These are phyloP conservation scores for Viridothelium virens DNA, from an alignment of 495 filamentous ascomycete species.

Conservation along the genomic window DNA sequence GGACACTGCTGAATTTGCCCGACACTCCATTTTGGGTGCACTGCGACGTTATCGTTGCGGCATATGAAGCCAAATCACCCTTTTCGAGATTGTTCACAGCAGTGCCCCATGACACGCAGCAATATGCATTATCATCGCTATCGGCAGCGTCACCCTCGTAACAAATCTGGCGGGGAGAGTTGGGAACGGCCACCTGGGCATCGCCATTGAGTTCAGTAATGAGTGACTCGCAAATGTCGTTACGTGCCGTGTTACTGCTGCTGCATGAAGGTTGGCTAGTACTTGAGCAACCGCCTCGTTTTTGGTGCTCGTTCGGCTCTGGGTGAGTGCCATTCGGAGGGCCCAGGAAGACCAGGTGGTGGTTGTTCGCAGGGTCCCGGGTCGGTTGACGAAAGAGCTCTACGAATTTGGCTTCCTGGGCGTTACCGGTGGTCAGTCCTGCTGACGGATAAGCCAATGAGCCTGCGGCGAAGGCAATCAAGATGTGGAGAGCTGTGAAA, in stretches of 20 bases:
- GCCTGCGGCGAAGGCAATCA: background rate
- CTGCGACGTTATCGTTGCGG: background rate
- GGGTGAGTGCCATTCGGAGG: background rate
- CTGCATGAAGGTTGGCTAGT: background rate
- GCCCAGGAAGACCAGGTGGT: background rate
- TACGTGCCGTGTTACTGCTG: background rate
- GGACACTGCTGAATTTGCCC: background rate
- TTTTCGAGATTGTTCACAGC: background rate
- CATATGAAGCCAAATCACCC: background rate
- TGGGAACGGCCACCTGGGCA: background rate
- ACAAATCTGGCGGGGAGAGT: background rate
- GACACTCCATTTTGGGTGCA: background rate
- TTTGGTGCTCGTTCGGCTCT: background rate
- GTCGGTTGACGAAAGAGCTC: background rate
- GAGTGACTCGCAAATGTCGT: slow-evolving; percentile 2
- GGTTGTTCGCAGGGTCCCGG: background rate
- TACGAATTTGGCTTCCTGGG: background rate
- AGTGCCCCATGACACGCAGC: background rate
- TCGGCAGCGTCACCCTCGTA: background rate
- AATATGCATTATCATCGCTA: background rate
- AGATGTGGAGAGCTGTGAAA: background rate
- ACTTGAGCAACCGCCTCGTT: background rate
- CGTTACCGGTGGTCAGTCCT: background rate
- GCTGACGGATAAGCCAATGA: background rate
- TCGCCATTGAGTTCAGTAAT: background rate